Evolutionary conservation across 192 early-diverging fungal species (phyloP), one percentile per base, ranked within the genome.

Genomic region (Coemansia sp.): DNA sequence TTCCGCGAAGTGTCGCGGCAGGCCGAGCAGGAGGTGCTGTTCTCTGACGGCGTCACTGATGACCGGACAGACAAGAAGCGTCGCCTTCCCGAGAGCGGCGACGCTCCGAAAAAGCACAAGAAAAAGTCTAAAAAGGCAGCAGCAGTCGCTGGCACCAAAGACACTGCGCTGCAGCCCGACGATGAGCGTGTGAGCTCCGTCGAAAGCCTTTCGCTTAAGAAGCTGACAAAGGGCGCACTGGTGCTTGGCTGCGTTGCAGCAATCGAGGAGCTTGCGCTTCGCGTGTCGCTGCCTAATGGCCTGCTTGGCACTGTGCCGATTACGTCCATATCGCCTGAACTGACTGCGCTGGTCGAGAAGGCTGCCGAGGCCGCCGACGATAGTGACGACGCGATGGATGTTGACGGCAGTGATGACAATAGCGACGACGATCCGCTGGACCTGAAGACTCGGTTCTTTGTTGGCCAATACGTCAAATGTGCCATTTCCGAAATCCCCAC

Each of bases 381-480:
- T 23, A 77, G 64, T 28, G 80, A 78, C 11, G 32, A 56, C n/a
- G 64, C 57, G 1, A 71, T 71, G 69, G 69, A 65, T n/a, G 58
- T 65, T 10, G 81, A 81, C n/a, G 19, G 16, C 6, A 80, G 74
- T 35, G 42, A 63, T 6, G 48, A 51, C 33, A 65, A 56, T 51
- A 80, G 74, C 43, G 42, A 63, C 9, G 48, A 51, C 33, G 67
- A 56, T 51, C 73, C 93, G 32, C 94, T 92, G 5, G 80, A 91
- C 45, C 81, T 97, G 24, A 64, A 63, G 1, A 40, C 73, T 3
- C 77, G 87, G 9, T 95, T 95, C 71, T 70, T 73, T 61, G 55
- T 98, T 58, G 95, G 95, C 9, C 93, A 98, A 71, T 85, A 86
- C 67, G 84, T 98, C 24, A 83, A 84, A 14, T 95, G 92, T 60